Percentiles rank a stretch among this genome's conserved stretches.
Conservation (phyloP, 805 yeast species). For the Pichia rugopelliculosa region DNA sequence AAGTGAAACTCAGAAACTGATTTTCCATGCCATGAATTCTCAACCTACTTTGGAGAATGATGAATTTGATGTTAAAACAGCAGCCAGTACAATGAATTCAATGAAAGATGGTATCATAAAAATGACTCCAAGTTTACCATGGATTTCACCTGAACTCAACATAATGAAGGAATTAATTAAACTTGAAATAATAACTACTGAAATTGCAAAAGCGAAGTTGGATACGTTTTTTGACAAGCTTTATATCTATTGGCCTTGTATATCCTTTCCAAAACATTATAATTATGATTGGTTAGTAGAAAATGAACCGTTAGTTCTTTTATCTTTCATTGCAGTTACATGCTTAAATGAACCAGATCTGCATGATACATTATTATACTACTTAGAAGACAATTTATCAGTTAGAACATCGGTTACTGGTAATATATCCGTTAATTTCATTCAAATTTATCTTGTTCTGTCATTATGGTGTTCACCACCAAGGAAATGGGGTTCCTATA, state of each 20-base stretch:
- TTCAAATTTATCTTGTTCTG: conserved; percentile 37
- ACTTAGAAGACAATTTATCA: conserved; percentile 39
- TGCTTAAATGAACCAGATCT: conserved; percentile 38
- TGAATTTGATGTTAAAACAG: background rate
- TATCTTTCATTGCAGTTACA: conserved; percentile 40
- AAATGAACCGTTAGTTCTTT: conserved; percentile 36
- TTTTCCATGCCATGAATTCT: conserved; percentile 22
- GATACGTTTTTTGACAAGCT: conserved; percentile 32
- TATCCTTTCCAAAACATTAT: conserved; percentile 33
- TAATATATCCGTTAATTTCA: conserved; percentile 34
- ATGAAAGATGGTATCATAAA: conserved; percentile 32
- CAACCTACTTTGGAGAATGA: background rate
- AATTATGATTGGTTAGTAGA: conserved; percentile 35
- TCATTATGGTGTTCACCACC: conserved; percentile 52
- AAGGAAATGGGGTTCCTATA: conserved; percentile 43
- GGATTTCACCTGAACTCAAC: conserved; percentile 31
- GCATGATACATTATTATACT: conserved; percentile 35
- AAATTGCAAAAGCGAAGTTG: conserved; percentile 31
- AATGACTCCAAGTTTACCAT: conserved; percentile 28
- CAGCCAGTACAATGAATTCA: conserved; percentile 29
- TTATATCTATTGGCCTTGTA: conserved; percentile 42
- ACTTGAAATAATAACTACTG: conserved; percentile 27
- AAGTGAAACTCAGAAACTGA: conserved; percentile 25
- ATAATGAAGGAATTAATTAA: conserved; percentile 33
- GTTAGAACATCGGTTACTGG: conserved; percentile 38